Evolutionary conservation across 345 rosid species (phyloP), one percentile per base, ranked within the genome.

Genomic region (Noccaea bulbosa): DNA sequence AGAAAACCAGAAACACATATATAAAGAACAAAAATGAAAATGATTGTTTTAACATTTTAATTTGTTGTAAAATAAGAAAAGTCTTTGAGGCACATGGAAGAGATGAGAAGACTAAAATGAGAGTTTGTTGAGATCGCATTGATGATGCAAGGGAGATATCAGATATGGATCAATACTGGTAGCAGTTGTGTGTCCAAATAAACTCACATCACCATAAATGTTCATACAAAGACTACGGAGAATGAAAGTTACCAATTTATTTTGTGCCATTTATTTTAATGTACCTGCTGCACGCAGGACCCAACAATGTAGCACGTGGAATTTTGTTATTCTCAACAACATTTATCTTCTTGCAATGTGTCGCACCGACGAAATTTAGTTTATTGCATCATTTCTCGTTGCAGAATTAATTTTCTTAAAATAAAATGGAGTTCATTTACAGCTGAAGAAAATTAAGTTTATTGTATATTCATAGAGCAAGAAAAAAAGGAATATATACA

Each of bases 61-160:
- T 9, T 15, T 47, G 7, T 16, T 63, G 27, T 63, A 6, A 4
- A 63, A 16, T 44, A 32, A 32, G 34, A 62, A 14, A 33, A 34
- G 39, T 17, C 24, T 30, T 16, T 22, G 20, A 48, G 47, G 11
- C 12, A 45, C 22, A 45, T 32, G 39, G 41, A 44, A 44, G 15
- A 32, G n/a, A 33, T 5, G 27, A 24, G 22, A 61, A 61, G 17
- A 14, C 24, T 27, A 3, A 50, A 14, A 20, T 11, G 46, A 54
- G 52, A 43, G 63, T 43, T 54, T 43, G 62, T 43, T 67, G 62
- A 32, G 44, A 17, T 65, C 11, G 63, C 72, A 67, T 67, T 67
- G 44, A 54, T 67, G 44, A 54, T 67, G 72, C 4, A 30, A 43
- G 53, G 20, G 45, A 27, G 44, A 56, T 44, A 33, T 32, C 35